Conservation (phyloP, 1,139 yeast species). For the Yamadazyma dushanensis region DNA sequence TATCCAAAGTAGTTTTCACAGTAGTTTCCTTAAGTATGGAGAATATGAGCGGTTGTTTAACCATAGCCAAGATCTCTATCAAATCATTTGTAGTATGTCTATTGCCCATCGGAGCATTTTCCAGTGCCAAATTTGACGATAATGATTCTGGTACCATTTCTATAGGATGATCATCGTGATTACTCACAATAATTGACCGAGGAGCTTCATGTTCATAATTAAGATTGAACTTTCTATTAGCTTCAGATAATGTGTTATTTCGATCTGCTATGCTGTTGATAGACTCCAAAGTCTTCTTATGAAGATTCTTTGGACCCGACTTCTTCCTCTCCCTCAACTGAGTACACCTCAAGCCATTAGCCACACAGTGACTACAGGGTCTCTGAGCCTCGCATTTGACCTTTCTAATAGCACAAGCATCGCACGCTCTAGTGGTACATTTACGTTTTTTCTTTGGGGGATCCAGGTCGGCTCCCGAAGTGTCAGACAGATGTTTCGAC, state of each 20-base stretch:
- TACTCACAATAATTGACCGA: conserved; percentile 15
- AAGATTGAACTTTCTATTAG: conserved; percentile 12
- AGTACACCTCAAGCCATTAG: conserved; percentile 39
- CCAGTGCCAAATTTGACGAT: conserved; percentile 7
- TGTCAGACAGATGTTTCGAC: neutral
- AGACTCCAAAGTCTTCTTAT: conserved; percentile 37
- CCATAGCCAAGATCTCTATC: conserved; percentile 22
- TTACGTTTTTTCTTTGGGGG: conserved; percentile 23
- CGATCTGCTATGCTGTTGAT: conserved; percentile 28
- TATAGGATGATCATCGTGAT: conserved; percentile 18
- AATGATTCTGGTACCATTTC: conserved; percentile 18
- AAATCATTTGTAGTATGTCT: conserved; percentile 21
- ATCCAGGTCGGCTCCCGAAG: neutral
- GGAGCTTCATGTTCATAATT: conserved; percentile 12
- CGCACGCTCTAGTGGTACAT: conserved; percentile 37
- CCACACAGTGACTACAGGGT: conserved; percentile 42
- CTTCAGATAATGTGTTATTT: conserved; percentile 7
- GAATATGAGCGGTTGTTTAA: conserved; percentile 25
- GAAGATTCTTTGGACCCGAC: conserved; percentile 44
- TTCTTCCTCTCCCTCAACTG: conserved; percentile 39
- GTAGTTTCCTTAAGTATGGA: conserved; percentile 30
- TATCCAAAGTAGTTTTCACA: conserved; percentile 27
- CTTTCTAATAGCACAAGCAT: conserved; percentile 46
- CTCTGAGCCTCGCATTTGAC: conserved; percentile 40
- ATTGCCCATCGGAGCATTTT: conserved; percentile 2